phyloP scores from a whole-genome alignment of 768 basidiomycete species.

The Russula sp. region DNA sequence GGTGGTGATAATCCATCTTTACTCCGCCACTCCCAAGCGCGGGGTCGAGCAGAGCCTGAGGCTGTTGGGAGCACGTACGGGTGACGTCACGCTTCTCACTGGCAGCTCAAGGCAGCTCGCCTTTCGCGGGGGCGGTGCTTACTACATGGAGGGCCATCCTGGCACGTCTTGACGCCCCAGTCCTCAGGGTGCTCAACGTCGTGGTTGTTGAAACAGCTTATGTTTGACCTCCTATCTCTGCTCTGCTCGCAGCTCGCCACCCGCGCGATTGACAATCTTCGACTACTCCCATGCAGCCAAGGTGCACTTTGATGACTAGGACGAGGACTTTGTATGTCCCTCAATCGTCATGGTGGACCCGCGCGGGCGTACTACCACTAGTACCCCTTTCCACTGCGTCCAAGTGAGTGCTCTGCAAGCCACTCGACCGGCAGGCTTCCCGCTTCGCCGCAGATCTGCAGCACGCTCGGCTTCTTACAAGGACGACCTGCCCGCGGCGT shows the following conservation, averaged over 20 bases:
- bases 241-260: background rate
- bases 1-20: background rate
- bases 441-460: background rate
- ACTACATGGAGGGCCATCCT: background rate
- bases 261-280: background rate
- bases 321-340: background rate
- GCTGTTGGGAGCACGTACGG: background rate
- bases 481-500: background rate
- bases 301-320: background rate
- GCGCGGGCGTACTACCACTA: background rate
- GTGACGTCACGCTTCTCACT: background rate
- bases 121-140: slow-evolving; percentile 3
- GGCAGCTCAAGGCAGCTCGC: background rate
- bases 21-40: background rate
- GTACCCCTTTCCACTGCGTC: background rate
- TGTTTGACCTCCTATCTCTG: background rate
- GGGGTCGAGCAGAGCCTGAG: background rate
- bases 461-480: background rate
- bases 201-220: slow-evolving; percentile 3
- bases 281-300: background rate
- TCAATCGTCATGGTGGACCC: background rate
- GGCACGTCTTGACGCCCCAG: background rate
- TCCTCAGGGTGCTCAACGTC: background rate
- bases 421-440: background rate
- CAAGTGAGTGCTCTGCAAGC: background rate